A percentile compares a stretch with the other conserved stretches of the same genome.
These are phyloP conservation scores for Alternaria panax DNA, from an alignment of 2,329 filamentous ascomycete species.

Conservation along the genomic window DNA sequence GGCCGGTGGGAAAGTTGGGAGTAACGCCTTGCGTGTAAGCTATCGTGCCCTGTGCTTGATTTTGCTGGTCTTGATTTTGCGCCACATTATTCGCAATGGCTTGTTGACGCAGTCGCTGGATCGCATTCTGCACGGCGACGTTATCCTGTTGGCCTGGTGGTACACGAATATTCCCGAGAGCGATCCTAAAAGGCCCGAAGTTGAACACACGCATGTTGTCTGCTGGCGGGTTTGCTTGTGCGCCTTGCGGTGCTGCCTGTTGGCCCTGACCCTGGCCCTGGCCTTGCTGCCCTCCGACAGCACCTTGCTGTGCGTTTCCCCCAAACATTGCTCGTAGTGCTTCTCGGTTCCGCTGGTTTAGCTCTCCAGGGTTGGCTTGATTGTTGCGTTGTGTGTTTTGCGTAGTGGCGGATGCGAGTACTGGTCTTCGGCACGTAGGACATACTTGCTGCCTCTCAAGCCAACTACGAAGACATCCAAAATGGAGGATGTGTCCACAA, in stretches of 20 bases:
- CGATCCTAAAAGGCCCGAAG: conserved; percentile 46
- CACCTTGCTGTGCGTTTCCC: conserved; percentile 27
- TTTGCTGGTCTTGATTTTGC: conserved; percentile 29
- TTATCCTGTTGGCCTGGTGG: conserved; percentile 38
- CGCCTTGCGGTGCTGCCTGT: conserved; percentile 23
- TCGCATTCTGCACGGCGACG: conserved; percentile 30
- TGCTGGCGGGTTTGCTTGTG: conserved; percentile 32
- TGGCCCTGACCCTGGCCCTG: conserved; percentile 15
- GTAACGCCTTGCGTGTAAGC: conserved; percentile 15
- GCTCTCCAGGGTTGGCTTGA: conserved; percentile 33
- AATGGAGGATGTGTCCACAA: conserved; percentile 93
- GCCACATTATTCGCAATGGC: conserved; percentile 32
- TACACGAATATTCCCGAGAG: conserved; percentile 45
- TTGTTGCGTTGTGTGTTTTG: conserved; percentile 40
- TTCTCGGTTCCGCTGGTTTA: conserved; percentile 23
- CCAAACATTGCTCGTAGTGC: conserved; percentile 30
- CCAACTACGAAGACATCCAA: conserved; percentile 95
- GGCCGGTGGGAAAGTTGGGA: conserved; percentile 17
- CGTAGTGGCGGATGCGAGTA: conserved; percentile 59
- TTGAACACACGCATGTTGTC: conserved; percentile 49
- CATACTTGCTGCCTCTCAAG: conserved; percentile 96
- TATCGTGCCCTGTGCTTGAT: conserved; percentile 21
- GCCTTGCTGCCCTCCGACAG: conserved; percentile 26
- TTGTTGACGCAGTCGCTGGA: conserved; percentile 36
- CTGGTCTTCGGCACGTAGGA: conserved; percentile 88